phyloP scores from a whole-genome alignment of 306 rosid genomes.

The Trichosanthes truncata region DNA sequence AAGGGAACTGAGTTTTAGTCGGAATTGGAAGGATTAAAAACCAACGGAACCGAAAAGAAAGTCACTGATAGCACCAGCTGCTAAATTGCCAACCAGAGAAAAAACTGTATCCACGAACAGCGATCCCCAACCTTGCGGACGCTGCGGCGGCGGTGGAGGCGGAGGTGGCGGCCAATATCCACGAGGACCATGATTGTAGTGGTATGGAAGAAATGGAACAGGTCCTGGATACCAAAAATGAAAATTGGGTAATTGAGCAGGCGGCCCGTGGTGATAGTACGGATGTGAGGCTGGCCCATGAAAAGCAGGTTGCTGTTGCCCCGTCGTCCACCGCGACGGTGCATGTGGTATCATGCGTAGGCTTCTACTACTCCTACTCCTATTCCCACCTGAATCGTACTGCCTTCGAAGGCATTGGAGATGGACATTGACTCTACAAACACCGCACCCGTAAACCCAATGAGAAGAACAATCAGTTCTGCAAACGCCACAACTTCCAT shows the following conservation, averaged over 20 bases:
- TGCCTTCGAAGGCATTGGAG: neutral
- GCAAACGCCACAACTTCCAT: neutral
- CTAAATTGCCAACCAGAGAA: neutral
- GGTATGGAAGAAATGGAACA: no score
- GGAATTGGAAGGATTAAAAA: neutral
- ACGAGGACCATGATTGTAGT: neutral
- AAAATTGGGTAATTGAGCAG: neutral
- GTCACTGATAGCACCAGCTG: neutral
- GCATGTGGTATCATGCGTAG: neutral
- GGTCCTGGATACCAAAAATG: neutral
- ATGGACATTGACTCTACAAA: neutral
- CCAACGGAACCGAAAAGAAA: neutral
- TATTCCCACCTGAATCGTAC: neutral
- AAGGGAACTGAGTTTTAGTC: no score
- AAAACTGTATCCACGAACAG: neutral
- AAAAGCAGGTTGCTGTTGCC: neutral
- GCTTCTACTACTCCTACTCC: no score
- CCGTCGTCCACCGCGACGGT: neutral
- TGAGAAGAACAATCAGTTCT: neutral
- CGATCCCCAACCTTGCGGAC: neutral
- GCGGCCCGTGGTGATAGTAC: no score
- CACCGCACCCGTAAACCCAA: neutral
- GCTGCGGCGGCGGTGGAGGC: no score
- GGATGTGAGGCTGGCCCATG: no score
- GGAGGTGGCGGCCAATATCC: neutral